phyloP scores from a whole-genome alignment of 441 rosid genomes.

The Erodium trifolium region DNA sequence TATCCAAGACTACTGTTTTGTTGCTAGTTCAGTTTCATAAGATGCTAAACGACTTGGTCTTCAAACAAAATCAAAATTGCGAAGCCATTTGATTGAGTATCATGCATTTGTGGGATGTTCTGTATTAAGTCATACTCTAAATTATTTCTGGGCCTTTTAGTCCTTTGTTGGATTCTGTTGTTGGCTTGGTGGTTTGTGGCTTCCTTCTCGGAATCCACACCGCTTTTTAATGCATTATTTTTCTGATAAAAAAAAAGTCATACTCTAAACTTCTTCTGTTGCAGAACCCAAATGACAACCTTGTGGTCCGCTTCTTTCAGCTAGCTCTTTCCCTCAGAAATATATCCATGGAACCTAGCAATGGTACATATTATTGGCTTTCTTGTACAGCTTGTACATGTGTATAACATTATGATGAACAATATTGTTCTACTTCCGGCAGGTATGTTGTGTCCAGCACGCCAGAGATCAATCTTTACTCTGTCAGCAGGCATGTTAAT shows the following conservation, averaged over 20 bases:
- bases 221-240: too few species aligned
- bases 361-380: constrained; percentile 38
- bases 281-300: constrained; percentile 61
- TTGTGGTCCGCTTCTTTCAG: constrained; percentile 70
- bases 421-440: constrained; percentile 15
- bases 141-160: too few species aligned
- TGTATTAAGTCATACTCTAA: neutral
- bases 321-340: constrained; percentile 65
- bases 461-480: constrained; percentile 53
- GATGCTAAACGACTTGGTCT: too few species aligned
- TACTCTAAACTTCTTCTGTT: constrained; percentile 10
- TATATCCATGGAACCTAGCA: constrained; percentile 42
- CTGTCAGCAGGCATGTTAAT: constrained; percentile 64
- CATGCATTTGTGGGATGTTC: neutral
- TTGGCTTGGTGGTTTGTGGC: too few species aligned
- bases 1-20: neutral
- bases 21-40: too few species aligned
- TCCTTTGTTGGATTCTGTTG: too few species aligned
- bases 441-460: constrained; percentile 57
- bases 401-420: constrained; percentile 10
- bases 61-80: too few species aligned
- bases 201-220: too few species aligned
- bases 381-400: constrained; percentile 14
- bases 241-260: too few species aligned
- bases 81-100: too few species aligned